A percentile compares a stretch with the other conserved stretches of the same genome.
Evolutionary conservation across 768 basidiomycete genomes (phyloP).

Genomic region (Boletus rubroflammeus): DNA sequence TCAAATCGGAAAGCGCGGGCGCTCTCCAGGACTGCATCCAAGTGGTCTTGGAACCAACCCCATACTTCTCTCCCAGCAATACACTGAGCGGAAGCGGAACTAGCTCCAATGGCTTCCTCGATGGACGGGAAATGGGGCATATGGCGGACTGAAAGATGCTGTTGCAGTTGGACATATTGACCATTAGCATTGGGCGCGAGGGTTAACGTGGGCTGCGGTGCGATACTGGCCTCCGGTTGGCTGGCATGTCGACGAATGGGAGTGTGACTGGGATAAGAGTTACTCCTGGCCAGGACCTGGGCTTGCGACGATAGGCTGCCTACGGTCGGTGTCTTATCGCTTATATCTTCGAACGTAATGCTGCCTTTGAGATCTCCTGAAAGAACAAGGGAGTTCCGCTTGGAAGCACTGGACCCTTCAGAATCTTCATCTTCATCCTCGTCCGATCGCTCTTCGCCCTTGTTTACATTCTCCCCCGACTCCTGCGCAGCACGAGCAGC

Average conservation of each 20-base stretch:
- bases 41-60: slow-evolving; percentile 90
- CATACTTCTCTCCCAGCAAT: slow-evolving; percentile 84
- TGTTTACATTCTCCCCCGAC: slow-evolving; percentile 54
- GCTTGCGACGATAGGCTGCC: slow-evolving; percentile 73
- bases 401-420: slow-evolving; percentile 70
- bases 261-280: slow-evolving; percentile 62
- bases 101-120: slow-evolving; percentile 76
- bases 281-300: slow-evolving; percentile 57
- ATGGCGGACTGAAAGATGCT: slow-evolving; percentile 65
- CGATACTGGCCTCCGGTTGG: slow-evolving; percentile 52
- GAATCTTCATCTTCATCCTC: slow-evolving; percentile 89
- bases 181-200: slow-evolving; percentile 43
- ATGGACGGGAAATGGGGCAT: slow-evolving; percentile 81
- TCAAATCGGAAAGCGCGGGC: slow-evolving; percentile 79
- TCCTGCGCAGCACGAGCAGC: slow-evolving; percentile 72
- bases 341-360: slow-evolving; percentile 59
- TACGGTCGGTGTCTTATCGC: slow-evolving; percentile 85
- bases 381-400: slow-evolving; percentile 70
- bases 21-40: slow-evolving; percentile 77
- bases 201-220: slow-evolving; percentile 56
- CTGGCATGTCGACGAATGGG: slow-evolving; percentile 71
- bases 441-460: slow-evolving; percentile 69
- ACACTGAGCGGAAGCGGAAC: slow-evolving; percentile 70
- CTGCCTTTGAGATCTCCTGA: slow-evolving; percentile 58
- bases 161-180: slow-evolving; percentile 47